Base-by-base conservation (phyloP, 345 rosid species). In the Rhizophora mangle region DNA sequence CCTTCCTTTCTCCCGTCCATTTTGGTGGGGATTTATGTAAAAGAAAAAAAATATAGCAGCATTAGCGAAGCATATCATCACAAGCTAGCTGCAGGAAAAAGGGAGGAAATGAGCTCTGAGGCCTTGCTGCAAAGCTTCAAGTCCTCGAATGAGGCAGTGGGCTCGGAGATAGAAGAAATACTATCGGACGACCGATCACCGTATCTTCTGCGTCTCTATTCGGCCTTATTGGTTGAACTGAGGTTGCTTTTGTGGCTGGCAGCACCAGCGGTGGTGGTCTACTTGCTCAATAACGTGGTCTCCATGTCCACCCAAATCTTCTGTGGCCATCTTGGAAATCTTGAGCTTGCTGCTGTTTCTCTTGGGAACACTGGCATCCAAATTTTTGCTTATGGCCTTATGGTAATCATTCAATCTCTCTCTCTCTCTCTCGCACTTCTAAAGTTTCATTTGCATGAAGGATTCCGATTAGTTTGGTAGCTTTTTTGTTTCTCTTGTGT, bases 141-240 rank as follows among this genome's bases (percentile, higher is more conserved):
- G 58, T 22, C 63, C 2, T 47, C 39, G 3, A 37, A 58, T 0
- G 80, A 75, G 66, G 43, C 63, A 34, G 80, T 70, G 2, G 80
- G 77, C 66, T 68, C 69, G 32, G 74, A 72, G 65, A 82, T 89
- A 43, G 96, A 89, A 83, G 80, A 73, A 36, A 76, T 83, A 8
- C 75, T 89, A 8, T 65, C 79, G 0, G 83, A 84, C 56, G 60
- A 64, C 3, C 63, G 67, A 16, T 43, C 82, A 34, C 55, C 96
- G 0, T 63, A 68, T 68, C 62, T 65, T 52, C 56, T 66, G 19
- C 78, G 96, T 24, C 31, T 84, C 29, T 51, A 65, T 18, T 39
- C 36, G 7, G 96, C 93, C 19, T 36, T 85, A 1, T 75, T 63
- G 79, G 82, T 88, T 9, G 96, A 90, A 75, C 77, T 86, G 65